Evolutionary conservation across 192 early-diverging fungal genomes (phyloP), one percentile per base, ranked within the genome.

Genomic region (Backusella tuberculispora): DNA sequence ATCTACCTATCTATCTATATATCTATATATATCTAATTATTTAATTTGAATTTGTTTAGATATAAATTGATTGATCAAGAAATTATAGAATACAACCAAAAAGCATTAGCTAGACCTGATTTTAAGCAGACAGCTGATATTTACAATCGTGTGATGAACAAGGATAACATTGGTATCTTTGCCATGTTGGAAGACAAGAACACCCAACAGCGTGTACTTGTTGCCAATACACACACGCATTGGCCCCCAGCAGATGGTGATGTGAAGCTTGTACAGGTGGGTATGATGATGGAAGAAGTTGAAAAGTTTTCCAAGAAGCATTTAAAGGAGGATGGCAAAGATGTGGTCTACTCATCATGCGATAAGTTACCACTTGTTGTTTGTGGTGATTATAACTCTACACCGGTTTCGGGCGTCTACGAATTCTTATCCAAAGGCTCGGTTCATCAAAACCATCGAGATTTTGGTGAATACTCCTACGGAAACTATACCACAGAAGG

Each of bases 91-190:
- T 99, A 96, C 86, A 95, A 97, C 81, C 96, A 97, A 78, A 87
- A 92, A 69, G 96, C 95, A 12, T 88, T 97, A 81, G 89, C 91
- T 68, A 83, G 93, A 75, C 89, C 92, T 34, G 96, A 97, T 76
- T 93, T 97, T 50, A 92, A 93, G 50, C 91, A 95, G 80, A 91
- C 90, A 44, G 96, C 95, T 40, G 98, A 98, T 80, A 91, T 98
- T 47, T 96, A 96, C 81, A 97, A 99, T 80, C 92, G 98, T 34
- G 95, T 99, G 17, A 97, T 97, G 94, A 91, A 95, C 65, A 97
- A 97, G 83, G 98, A 99, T 84, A 96, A 99, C 76, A 93, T 99
- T 74, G 93, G 93, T 13, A 87, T 94, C 6, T 86, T 97, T 65
- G 86, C 90, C 13, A 80, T 97, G 42, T 85, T 99, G 76, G 92